Percentiles rank a stretch among this genome's conserved stretches.
These are phyloP conservation scores for Gossypium longicalyx DNA, from an alignment of 345 rosid species.

Conservation along the genomic window DNA sequence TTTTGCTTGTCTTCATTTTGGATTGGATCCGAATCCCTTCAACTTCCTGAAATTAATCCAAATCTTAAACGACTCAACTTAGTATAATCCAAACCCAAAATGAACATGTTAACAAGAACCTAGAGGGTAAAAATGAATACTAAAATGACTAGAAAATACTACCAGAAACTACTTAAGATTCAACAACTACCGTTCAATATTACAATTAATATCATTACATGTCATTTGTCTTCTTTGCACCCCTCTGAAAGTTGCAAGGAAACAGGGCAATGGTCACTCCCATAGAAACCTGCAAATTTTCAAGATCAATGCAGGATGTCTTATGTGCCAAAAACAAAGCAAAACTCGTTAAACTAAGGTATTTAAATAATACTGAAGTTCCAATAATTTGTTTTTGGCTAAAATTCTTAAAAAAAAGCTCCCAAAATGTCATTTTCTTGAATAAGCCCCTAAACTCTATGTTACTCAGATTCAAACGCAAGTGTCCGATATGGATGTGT, in stretches of 20 bases:
- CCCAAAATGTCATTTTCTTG: neutral
- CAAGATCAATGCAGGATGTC: neutral
- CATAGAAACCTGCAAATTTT: slow-evolving; percentile 61
- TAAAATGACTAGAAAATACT: neutral
- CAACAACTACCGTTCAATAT: neutral
- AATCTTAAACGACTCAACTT: neutral
- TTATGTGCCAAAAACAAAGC: neutral
- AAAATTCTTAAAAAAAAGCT: neutral
- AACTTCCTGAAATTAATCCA: neutral
- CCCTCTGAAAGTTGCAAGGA: slow-evolving; percentile 58
- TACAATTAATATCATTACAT: neutral
- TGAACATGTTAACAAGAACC: neutral
- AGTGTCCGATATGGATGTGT: neutral
- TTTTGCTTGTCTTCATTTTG: too few relatives aligned
- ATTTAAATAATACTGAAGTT: neutral
- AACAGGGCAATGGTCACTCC: slow-evolving; percentile 94
- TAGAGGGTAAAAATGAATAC: neutral
- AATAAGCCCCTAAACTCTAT: neutral
- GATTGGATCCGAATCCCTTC: too few relatives aligned
- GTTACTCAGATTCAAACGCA: neutral
- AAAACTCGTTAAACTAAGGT: neutral
- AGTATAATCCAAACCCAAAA: neutral
- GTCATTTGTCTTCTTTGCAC: slow-evolving; percentile 3
- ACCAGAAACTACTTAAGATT: neutral
- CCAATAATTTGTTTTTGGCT: neutral